A percentile compares a stretch with the other conserved stretches of the same genome.
Evolutionary conservation across 441 rosid species (phyloP).

Genomic region (Kokia cookei): DNA sequence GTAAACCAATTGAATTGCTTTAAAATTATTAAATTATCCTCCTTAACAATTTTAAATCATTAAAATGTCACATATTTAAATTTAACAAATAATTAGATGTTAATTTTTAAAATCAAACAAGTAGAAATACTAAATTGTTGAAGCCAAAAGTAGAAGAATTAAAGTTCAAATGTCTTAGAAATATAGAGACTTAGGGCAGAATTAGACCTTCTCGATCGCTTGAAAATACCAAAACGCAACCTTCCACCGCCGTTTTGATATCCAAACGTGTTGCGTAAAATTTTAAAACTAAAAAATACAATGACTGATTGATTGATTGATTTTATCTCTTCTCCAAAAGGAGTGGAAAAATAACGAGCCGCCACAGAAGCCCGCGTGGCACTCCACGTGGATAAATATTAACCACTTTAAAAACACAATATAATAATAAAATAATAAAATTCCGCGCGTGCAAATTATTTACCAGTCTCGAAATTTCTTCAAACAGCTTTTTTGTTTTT

Average conservation of each 20-base stretch:
- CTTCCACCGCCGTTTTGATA: neutral
- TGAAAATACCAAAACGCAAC: neutral
- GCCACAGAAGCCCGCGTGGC: slow-evolving; percentile 21
- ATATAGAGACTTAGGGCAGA: too few species aligned
- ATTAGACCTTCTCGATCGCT: neutral
- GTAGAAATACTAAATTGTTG: too few species aligned
- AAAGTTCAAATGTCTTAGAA: too few species aligned
- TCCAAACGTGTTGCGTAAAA: neutral
- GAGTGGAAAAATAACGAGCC: neutral
- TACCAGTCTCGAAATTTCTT: neutral
- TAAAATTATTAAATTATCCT: too few species aligned
- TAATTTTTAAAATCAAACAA: too few species aligned
- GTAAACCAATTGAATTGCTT: too few species aligned
- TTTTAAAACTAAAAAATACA: neutral
- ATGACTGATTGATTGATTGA: neutral
- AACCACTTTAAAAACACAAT: neutral
- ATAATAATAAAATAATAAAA: neutral
- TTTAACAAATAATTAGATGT: too few species aligned
- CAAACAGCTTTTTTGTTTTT: too few species aligned
- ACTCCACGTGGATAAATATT: slow-evolving; percentile 21
- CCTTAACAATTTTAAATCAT: too few species aligned
- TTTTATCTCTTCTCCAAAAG: neutral
- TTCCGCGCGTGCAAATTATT: neutral
- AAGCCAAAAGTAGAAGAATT: too few species aligned
- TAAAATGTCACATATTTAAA: too few species aligned